Base-by-base conservation (phyloP, 345 rosid species). In the Acer yangbiense region DNA sequence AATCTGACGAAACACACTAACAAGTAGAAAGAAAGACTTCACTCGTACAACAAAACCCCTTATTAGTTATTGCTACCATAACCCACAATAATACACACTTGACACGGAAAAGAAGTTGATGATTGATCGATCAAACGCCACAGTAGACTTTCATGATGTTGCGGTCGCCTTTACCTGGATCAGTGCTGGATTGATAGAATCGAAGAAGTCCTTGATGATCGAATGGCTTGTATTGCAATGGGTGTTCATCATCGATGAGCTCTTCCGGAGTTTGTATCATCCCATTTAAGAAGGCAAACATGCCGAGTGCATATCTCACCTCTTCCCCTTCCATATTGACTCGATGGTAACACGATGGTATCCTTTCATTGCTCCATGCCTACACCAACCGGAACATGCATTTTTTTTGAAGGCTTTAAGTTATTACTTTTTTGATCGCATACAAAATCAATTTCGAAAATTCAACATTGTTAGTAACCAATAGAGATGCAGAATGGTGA, bases 291-390 rank as follows among this genome's bases (percentile, higher is more conserved):
- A 90, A 90, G 25, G 94, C 76, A 78, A 92, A 92, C 25, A 87
- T 50, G 1, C 92, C 95, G 1, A 90, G 50, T 1, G 98, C 76
- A 35, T 89, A 92, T 77, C 98, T 83, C 32, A 65, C 74, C 80
- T 85, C 89, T 13, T 79, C 77, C 4, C 89, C 82, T 14, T 77
- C 83, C 77, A 89, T 79, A 29, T 80, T 84, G 8, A 94, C 98
- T 78, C 90, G 77, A 52, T 94, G 95, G 67, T 83, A 85, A 71
- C 89, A 80, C 0, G 93, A 50, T 44, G 75, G 78, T 76, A 94
- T 86, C 64, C 89, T 85, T 71, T 89, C 94, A 58, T 94, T 94
- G 81, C 94, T 92, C 98, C 97, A 94, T 17, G 89, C 98, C 98
- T 93, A 20, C 75, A 44, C 64, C 39, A 32, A 69, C 17, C 23